Conservation (phyloP, 768 basidiomycete genomes). For the Suillus lakei region DNA sequence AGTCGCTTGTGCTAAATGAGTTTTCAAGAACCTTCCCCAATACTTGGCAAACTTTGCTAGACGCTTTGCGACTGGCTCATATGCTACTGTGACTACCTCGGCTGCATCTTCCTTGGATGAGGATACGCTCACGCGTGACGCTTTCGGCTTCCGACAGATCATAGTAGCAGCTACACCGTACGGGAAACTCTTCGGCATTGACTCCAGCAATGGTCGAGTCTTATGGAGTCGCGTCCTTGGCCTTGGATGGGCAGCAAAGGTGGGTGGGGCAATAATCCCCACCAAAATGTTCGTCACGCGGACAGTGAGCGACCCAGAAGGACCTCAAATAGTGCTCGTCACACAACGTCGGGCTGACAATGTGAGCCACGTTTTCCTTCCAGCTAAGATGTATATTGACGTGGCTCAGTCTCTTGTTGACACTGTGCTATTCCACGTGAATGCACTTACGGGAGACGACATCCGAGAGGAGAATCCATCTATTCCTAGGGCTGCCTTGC, state of each 20-base stretch:
- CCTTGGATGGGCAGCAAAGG: slow-evolving; percentile 63
- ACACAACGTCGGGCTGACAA: slow-evolving; percentile 66
- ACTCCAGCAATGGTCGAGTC: slow-evolving; percentile 75
- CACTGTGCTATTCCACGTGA: slow-evolving; percentile 77
- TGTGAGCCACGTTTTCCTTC: slow-evolving; percentile 42
- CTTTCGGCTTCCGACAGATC: slow-evolving; percentile 88
- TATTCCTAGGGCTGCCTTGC: slow-evolving; percentile 43
- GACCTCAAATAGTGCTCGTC: slow-evolving; percentile 65
- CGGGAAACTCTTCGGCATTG: slow-evolving; percentile 83
- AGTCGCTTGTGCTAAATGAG: background rate
- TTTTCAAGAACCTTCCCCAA: slow-evolving; percentile 63
- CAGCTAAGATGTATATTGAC: background rate
- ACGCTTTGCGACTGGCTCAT: slow-evolving; percentile 75
- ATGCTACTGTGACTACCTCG: slow-evolving; percentile 47
- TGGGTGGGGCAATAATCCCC: slow-evolving; percentile 62
- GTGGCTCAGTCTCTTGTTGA: slow-evolving; percentile 58
- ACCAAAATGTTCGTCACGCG: slow-evolving; percentile 63
- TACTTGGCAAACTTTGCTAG: slow-evolving; percentile 69
- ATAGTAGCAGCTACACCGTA: slow-evolving; percentile 71
- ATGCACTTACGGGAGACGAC: slow-evolving; percentile 82
- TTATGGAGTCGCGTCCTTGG: slow-evolving; percentile 84
- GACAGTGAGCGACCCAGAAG: slow-evolving; percentile 44
- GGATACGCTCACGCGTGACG: slow-evolving; percentile 60
- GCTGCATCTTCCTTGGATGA: slow-evolving; percentile 35
- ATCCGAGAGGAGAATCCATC: slow-evolving; percentile 20